Conservation (phyloP, 495 filamentous ascomycete species). For the Extremus antarcticus region DNA sequence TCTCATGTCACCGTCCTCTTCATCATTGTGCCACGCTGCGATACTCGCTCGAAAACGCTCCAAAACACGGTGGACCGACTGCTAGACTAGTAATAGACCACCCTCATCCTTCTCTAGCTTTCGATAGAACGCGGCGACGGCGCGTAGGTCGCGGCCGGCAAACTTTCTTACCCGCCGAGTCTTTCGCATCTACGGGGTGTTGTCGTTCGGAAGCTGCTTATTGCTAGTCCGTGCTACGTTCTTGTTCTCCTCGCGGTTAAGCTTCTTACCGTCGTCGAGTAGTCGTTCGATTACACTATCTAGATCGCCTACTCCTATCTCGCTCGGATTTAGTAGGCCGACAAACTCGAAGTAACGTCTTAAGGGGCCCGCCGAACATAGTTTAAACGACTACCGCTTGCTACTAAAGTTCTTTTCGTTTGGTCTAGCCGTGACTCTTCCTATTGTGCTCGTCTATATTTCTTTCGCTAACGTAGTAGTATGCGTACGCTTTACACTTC, state of each 20-base stretch:
- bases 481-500: background rate
- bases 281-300: background rate
- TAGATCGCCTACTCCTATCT: background rate
- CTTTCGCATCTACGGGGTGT: background rate
- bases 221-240: background rate
- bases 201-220: background rate
- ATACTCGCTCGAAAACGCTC: too few relatives aligned
- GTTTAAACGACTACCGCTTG: background rate
- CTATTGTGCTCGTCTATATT: background rate
- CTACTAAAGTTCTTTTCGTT: background rate
- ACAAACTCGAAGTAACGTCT: background rate
- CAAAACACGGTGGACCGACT: background rate
- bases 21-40: too few relatives aligned
- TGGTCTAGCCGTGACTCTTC: background rate
- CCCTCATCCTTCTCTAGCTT: background rate
- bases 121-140: background rate
- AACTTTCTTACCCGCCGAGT: background rate
- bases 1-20: too few relatives aligned
- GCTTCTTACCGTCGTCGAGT: background rate
- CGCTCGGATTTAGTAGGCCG: background rate
- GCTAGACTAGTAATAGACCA: background rate
- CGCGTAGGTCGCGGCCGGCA: background rate
- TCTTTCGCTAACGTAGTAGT: background rate
- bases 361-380: background rate
- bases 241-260: background rate